Conservation (phyloP, 1,139 yeast genomes). For the Geotrichum restrictum region DNA sequence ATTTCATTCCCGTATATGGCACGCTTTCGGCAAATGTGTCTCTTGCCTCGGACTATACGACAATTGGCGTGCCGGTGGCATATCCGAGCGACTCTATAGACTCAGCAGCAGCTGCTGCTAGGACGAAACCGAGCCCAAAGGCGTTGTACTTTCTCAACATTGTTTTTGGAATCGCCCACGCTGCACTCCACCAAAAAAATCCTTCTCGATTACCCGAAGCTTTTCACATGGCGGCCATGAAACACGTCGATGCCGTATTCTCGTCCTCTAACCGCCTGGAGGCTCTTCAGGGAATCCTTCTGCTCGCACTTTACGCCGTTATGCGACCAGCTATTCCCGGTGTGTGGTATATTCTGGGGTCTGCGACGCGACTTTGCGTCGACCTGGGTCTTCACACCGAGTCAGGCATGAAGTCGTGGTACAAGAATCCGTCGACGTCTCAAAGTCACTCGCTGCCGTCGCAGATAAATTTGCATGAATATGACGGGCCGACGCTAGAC, state of each 20-base stretch:
- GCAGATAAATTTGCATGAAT: conserved; percentile 11
- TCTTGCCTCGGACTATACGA: conserved; percentile 59
- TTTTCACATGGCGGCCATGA: conserved; percentile 66
- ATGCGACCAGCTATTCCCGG: conserved; percentile 62
- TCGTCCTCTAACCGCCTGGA: conserved; percentile 60
- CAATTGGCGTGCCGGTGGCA: conserved; percentile 41
- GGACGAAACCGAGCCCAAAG: conserved; percentile 21
- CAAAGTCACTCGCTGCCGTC: conserved; percentile 13
- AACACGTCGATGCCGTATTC: conserved; percentile 57
- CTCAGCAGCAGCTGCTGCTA: conserved; percentile 1
- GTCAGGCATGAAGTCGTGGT: conserved; percentile 34
- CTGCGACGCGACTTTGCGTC: conserved; percentile 72
- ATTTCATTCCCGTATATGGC: conserved; percentile 79
- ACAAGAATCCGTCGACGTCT: conserved; percentile 14
- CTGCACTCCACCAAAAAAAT: conserved; percentile 67
- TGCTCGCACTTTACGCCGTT: conserved; percentile 63
- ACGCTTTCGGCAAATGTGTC: conserved; percentile 51
- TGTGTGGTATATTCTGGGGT: conserved; percentile 87
- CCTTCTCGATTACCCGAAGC: conserved; percentile 66
- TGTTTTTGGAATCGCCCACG: conserved; percentile 75
- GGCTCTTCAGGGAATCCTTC: conserved; percentile 65
- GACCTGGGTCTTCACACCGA: conserved; percentile 79
- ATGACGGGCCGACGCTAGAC: conserved; percentile 58
- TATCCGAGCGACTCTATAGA: conserved; percentile 19
- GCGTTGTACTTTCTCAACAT: conserved; percentile 62